Evolutionary conservation across 768 basidiomycete genomes (phyloP).

Genomic region (Kwoniella dendrophila): DNA sequence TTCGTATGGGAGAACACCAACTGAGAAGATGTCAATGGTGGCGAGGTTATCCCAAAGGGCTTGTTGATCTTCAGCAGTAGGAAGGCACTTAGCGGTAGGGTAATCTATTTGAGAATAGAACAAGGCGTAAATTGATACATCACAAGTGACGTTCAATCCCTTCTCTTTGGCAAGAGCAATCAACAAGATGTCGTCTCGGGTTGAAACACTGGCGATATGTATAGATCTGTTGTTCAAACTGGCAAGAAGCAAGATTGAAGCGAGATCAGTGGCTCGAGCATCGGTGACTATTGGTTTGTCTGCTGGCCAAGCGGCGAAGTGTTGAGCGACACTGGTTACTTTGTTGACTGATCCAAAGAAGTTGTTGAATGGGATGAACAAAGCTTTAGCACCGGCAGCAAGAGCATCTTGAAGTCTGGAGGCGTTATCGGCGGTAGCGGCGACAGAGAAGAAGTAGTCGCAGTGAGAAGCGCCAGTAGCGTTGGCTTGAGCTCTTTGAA

Average conservation of each 20-base stretch:
- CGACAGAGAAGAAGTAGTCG: slow-evolving; percentile 81
- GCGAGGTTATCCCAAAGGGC: slow-evolving; percentile 83
- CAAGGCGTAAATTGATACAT: slow-evolving; percentile 85
- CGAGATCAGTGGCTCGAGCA: slow-evolving; percentile 86
- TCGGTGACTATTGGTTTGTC: slow-evolving; percentile 95
- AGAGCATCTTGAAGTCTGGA: slow-evolving; percentile 65
- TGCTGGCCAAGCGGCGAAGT: slow-evolving; percentile 85
- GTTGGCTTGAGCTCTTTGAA: slow-evolving; percentile 71
- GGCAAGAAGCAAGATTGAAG: slow-evolving; percentile 89
- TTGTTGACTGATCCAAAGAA: slow-evolving; percentile 58
- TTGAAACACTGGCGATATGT: slow-evolving; percentile 87
- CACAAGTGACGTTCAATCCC: slow-evolving; percentile 91
- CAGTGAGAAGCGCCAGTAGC: slow-evolving; percentile 71
- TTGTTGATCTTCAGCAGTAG: slow-evolving; percentile 73
- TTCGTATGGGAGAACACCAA: slow-evolving; percentile 79
- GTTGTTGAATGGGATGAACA: slow-evolving; percentile 78
- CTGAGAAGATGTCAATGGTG: slow-evolving; percentile 84
- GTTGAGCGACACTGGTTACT: slow-evolving; percentile 75
- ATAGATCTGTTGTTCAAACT: slow-evolving; percentile 85
- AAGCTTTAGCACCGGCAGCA: slow-evolving; percentile 74
- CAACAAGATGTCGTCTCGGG: slow-evolving; percentile 79
- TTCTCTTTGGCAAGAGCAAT: slow-evolving; percentile 95
- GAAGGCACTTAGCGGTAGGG: slow-evolving; percentile 67
- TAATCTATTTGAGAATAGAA: slow-evolving; percentile 82
- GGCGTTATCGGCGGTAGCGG: slow-evolving; percentile 71